Evolutionary conservation across 768 basidiomycete genomes (phyloP).

Genomic region (Lentinus brumalis): DNA sequence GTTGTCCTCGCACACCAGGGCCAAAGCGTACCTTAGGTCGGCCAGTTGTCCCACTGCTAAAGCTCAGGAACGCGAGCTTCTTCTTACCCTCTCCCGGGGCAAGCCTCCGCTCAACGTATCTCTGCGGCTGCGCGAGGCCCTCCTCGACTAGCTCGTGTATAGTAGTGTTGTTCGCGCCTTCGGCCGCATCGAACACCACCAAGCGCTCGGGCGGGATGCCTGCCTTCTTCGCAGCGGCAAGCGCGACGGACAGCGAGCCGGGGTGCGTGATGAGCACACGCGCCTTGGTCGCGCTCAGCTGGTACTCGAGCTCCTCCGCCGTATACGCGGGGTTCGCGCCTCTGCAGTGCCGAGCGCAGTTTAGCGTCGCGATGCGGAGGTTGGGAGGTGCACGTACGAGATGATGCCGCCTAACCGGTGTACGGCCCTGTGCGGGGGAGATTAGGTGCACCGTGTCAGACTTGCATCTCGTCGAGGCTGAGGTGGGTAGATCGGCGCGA

Average conservation of each 20-base stretch:
- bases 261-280: conserved; percentile 29
- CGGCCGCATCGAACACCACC: conserved; percentile 25
- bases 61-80: conserved; percentile 72
- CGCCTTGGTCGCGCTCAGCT: conserved; percentile 31
- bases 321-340: conserved; percentile 36
- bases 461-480: neutral
- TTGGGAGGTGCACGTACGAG: conserved; percentile 42
- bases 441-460: neutral
- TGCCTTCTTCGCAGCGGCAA: conserved; percentile 23
- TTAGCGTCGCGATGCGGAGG: neutral
- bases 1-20: conserved; percentile 42
- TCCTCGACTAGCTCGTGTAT: conserved; percentile 51
- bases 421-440: conserved; percentile 37
- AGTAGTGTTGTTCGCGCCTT: conserved; percentile 31
- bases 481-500: neutral
- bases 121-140: conserved; percentile 42
- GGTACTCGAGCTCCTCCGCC: conserved; percentile 34
- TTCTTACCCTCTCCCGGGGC: conserved; percentile 62
- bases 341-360: neutral
- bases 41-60: conserved; percentile 79
- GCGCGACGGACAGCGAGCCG: conserved; percentile 22
- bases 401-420: conserved; percentile 60
- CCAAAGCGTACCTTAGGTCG: conserved; percentile 60
- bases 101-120: conserved; percentile 55
- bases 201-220: conserved; percentile 28